phyloP scores from a whole-genome alignment of 306 rosid genomes.

The Chamaecrista fasciculata region DNA sequence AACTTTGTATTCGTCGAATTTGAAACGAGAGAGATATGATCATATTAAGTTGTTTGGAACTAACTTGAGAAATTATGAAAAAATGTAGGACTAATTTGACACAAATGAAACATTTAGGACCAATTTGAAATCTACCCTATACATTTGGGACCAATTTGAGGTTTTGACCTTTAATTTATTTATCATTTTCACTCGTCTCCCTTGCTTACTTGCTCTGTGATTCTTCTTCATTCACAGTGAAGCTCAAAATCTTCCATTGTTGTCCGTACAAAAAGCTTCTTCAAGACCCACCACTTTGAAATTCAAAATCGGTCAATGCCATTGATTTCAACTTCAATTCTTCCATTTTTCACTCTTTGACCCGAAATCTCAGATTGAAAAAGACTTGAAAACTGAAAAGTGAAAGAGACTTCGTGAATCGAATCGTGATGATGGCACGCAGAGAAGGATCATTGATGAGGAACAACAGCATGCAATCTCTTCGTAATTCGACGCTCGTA shows the following conservation, averaged over 20 bases:
- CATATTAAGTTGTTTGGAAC: too few relatives aligned
- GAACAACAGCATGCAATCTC: neutral
- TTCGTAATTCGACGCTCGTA: neutral
- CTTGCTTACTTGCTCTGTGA: neutral
- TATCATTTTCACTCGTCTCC: neutral
- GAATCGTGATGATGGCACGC: too few relatives aligned
- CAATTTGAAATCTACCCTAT: too few relatives aligned
- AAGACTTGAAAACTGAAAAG: neutral
- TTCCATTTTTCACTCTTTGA: neutral
- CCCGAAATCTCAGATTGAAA: constrained; percentile 1
- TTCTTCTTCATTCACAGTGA: neutral
- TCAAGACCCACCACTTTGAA: neutral
- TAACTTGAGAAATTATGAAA: too few relatives aligned
- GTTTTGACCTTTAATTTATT: neutral
- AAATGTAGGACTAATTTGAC: too few relatives aligned
- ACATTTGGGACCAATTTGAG: too few relatives aligned
- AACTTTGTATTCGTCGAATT: too few relatives aligned
- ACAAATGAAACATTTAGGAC: too few relatives aligned
- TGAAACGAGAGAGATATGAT: too few relatives aligned
- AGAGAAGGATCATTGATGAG: neutral
- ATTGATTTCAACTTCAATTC: neutral
- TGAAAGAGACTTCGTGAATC: neutral
- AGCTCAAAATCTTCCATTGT: neutral
- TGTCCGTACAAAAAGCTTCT: neutral
- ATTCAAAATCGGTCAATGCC: constrained; percentile 21